phyloP scores from a whole-genome alignment of 192 early-diverging fungal species.

The Fimicolochytrium jonesii region DNA sequence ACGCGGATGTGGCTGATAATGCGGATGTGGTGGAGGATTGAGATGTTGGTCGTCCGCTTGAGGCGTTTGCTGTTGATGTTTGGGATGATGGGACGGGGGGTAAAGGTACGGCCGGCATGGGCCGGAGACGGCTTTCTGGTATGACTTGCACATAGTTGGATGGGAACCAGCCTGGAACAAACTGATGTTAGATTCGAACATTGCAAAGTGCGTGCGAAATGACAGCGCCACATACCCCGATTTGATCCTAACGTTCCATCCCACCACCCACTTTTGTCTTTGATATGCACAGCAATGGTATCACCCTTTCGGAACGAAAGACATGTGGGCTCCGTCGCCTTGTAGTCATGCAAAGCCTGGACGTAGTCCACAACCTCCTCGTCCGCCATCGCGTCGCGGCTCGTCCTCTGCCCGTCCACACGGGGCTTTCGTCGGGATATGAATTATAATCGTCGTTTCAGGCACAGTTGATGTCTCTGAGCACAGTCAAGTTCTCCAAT shows the following conservation, averaged over 20 bases:
- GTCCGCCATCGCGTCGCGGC: neutral
- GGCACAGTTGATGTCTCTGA: too few relatives aligned
- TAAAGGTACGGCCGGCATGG: too few relatives aligned
- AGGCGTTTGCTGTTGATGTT: neutral
- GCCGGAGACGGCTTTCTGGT: constrained; percentile 4
- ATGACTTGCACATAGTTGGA: constrained; percentile 47
- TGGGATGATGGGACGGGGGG: too few relatives aligned
- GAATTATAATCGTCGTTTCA: too few relatives aligned
- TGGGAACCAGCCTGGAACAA: constrained; percentile 48
- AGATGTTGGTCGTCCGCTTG: neutral
- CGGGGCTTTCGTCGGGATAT: too few relatives aligned
- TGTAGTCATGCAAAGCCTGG: constrained; percentile 39
- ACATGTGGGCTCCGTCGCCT: constrained; percentile 20
- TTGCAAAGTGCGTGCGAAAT: neutral
- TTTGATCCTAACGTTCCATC: constrained; percentile 29
- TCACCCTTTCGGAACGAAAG: constrained; percentile 41
- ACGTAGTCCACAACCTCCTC: constrained; percentile 33
- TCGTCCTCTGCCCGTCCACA: too few relatives aligned
- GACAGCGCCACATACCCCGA: constrained; percentile 18
- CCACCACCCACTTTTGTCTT: constrained; percentile 44
- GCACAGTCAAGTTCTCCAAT: too few relatives aligned
- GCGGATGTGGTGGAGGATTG: neutral
- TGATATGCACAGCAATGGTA: constrained; percentile 35
- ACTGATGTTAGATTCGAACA: neutral
- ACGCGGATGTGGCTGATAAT: constrained; percentile 3